Evolutionary conservation across 371 early-diverging fungal genomes (phyloP), one percentile per base, ranked within the genome.

Genomic region (Vairimorpha necatrix): DNA sequence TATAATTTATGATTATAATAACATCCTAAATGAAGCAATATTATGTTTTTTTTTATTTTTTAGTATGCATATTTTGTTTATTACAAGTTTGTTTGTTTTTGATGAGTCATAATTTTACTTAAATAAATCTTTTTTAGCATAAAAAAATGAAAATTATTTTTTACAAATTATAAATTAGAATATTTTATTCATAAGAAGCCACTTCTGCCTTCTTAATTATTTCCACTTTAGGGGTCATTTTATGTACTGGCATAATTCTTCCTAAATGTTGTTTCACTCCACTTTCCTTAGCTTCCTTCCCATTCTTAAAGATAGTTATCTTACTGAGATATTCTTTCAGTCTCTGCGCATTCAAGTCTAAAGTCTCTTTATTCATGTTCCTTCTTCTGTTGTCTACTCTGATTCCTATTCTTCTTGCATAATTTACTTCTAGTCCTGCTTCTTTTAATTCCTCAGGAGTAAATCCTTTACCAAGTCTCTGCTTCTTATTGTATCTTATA

Each of bases 381-480:
- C 92, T 90, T 84, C 99, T 91, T 84, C 97, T 94, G 88, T 90
- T 89, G 88, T 98, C 98, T 75, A 97, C 95, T 53, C 95, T 88
- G 85, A 98, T 92, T 84, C 99, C 99, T 84, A 96, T 89, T 84
- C 91, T 87, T 80, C 88, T 91, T 74, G 99, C 99, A 86, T 93
- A 89, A 88, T 93, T 92, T 85, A 90, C 89, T 76, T 89, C 86
- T 85, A 97, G 86, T 77, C 95, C 95, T 81, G 96, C 97, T 81
- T 88, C 92, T 88, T 94, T 91, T 77, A 95, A 89, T 88, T 98
- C 99, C 78, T 93, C 95, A 60, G 93, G 87, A 74, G 96, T 94
- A 90, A 98, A 98, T 78, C 99, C 99, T 84, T 94, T 90, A 77
- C 99, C 99, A 79, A 91, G 89, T 83, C 99, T 89, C 80, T 94